A percentile compares a stretch with the other conserved stretches of the same genome.
Evolutionary conservation across 306 rosid species (phyloP).

Genomic region (Mimosa pudica): DNA sequence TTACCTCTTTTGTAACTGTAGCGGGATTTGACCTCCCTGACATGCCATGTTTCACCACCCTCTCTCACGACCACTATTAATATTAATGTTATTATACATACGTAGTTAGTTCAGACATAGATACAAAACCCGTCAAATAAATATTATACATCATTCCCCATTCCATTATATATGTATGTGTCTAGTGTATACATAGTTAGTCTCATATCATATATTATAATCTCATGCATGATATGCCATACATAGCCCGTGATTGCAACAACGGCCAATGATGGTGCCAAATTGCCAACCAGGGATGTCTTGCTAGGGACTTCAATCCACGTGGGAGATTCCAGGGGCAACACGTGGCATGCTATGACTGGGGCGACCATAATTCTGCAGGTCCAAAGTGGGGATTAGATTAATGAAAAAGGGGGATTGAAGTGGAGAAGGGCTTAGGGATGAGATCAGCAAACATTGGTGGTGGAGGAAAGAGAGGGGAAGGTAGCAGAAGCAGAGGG

Average conservation of each 20-base stretch:
- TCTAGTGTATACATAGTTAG: neutral
- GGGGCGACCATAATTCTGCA: slow-evolving; percentile 36
- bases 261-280: slow-evolving; percentile 14
- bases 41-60: slow-evolving; percentile 34
- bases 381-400: slow-evolving; percentile 8
- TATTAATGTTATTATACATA: neutral
- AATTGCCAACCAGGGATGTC: slow-evolving; percentile 39
- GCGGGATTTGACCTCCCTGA: slow-evolving; percentile 54
- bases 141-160: neutral
- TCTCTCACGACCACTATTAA: neutral
- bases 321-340: neutral
- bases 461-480: neutral
- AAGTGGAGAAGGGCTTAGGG: neutral
- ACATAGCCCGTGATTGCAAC: slow-evolving; percentile 3
- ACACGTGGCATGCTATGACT: slow-evolving; percentile 39
- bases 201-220: neutral
- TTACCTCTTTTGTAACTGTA: slow-evolving; percentile 28
- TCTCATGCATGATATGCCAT: neutral
- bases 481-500: neutral
- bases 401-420: neutral
- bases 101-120: neutral
- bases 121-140: neutral
- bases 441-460: neutral
- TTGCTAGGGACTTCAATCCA: slow-evolving; percentile 54
- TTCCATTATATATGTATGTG: neutral